Evolutionary conservation across 169 alveolate genomes (phyloP).

Genomic region (Eimeria praecox): DNA sequence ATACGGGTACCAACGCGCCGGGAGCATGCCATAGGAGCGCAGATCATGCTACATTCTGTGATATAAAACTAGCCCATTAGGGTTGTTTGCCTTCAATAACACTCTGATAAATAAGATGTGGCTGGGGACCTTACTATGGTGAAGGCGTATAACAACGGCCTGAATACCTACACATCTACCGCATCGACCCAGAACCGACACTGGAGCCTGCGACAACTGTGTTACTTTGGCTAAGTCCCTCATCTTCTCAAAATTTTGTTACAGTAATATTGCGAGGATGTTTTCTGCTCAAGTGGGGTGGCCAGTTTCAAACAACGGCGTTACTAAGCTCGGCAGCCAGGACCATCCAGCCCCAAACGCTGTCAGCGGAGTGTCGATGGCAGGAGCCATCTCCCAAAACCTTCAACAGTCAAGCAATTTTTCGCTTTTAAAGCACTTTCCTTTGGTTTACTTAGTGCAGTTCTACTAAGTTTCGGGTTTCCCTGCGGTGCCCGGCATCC

Average conservation of each 20-base stretch:
- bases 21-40: no score
- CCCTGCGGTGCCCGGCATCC: background rate
- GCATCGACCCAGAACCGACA: background rate
- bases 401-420: background rate
- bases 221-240: background rate
- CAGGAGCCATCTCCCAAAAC: background rate
- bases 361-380: background rate
- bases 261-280: background rate
- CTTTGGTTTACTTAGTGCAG: background rate
- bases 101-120: background rate
- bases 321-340: background rate
- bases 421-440: background rate
- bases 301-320: background rate
- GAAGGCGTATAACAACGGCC: background rate
- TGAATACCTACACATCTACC: background rate
- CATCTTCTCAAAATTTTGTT: no score
- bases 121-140: background rate
- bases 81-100: background rate
- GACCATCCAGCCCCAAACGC: slow-evolving; percentile 1
- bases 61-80: background rate
- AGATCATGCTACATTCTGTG: background rate
- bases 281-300: background rate
- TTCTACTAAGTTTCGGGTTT: background rate
- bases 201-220: background rate
- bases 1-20: no score